Evolutionary conservation across 2,329 filamentous ascomycete species (phyloP).

Genomic region (Lachnellula occidentalis): DNA sequence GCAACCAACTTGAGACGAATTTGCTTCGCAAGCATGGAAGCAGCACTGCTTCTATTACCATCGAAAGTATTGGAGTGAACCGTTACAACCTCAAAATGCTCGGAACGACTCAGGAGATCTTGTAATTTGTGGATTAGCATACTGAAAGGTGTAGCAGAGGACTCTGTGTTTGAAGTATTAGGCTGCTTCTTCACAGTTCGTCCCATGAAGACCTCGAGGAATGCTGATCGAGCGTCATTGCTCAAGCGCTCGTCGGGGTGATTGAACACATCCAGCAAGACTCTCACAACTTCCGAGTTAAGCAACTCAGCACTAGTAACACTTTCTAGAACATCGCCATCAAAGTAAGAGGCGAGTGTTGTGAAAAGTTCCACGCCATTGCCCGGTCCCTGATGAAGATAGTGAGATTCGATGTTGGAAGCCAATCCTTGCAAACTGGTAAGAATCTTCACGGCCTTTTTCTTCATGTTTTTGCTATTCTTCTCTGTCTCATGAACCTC

Average conservation of each 20-base stretch:
- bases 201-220: conserved; percentile 90
- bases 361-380: conserved; percentile 65
- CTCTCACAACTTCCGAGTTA: conserved; percentile 81
- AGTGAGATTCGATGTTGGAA: conserved; percentile 65
- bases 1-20: conserved; percentile 83
- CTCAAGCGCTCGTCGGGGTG: conserved; percentile 58
- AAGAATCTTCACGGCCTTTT: conserved; percentile 73
- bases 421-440: conserved; percentile 67
- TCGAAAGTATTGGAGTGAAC: conserved; percentile 91
- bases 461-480: conserved; percentile 65
- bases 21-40: conserved; percentile 95
- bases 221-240: conserved; percentile 69
- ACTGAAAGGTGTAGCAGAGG: conserved; percentile 78
- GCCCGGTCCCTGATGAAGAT: conserved; percentile 49
- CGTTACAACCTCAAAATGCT: conserved; percentile 96
- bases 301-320: conserved; percentile 94
- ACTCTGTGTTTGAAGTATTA: conserved; percentile 59
- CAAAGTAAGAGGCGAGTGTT: conserved; percentile 76
- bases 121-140: conserved; percentile 90
- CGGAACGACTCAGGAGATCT: conserved; percentile 89
- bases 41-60: conserved; percentile 81
- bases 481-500: conserved; percentile 75
- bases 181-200: conserved; percentile 56
- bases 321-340: conserved; percentile 81
- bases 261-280: conserved; percentile 76